phyloP scores from a whole-genome alignment of 306 rosid genomes.

The Vigna angularis region DNA sequence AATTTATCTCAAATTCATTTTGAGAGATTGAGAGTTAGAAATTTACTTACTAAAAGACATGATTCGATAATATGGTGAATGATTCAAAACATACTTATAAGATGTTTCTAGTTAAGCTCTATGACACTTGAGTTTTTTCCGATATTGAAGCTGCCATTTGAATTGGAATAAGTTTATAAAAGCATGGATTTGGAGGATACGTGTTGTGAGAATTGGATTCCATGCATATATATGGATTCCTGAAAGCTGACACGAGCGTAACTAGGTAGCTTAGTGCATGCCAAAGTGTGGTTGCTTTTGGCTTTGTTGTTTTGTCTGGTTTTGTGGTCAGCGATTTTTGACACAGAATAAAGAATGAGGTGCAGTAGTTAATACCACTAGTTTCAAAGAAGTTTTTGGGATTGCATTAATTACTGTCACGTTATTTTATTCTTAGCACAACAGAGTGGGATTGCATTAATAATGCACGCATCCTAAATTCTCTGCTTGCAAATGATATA shows the following conservation, averaged over 20 bases:
- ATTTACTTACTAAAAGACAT: no score
- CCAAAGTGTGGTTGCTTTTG: slow-evolving; percentile 58
- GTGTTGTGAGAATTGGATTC: slow-evolving; percentile 54
- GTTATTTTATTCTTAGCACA: slow-evolving; percentile 26
- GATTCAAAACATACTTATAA: no score
- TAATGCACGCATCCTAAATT: slow-evolving; percentile 53
- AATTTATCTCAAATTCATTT: no score
- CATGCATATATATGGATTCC: slow-evolving; percentile 46
- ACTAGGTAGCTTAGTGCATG: slow-evolving; percentile 47
- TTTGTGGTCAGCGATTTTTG: slow-evolving; percentile 45
- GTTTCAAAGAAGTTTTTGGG: slow-evolving; percentile 34
- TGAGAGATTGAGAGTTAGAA: no score
- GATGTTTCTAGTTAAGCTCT: no score
- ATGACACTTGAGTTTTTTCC: no score
- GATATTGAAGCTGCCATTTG: no score
- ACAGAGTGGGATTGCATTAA: slow-evolving; percentile 21
- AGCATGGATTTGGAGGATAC: slow-evolving; percentile 22
- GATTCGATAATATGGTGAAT: no score
- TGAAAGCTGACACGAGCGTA: slow-evolving; percentile 43
- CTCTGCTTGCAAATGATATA: slow-evolving; percentile 33
- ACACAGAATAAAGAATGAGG: slow-evolving; percentile 64
- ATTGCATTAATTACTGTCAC: slow-evolving; percentile 14
- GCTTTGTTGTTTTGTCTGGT: slow-evolving; percentile 16
- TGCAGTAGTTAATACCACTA: slow-evolving; percentile 44
- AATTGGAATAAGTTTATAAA: neutral